Percentiles rank a stretch among this genome's conserved stretches.
These are phyloP conservation scores for Oxytropis ochrocephala DNA, from an alignment of 306 rosid species.

Conservation along the genomic window DNA sequence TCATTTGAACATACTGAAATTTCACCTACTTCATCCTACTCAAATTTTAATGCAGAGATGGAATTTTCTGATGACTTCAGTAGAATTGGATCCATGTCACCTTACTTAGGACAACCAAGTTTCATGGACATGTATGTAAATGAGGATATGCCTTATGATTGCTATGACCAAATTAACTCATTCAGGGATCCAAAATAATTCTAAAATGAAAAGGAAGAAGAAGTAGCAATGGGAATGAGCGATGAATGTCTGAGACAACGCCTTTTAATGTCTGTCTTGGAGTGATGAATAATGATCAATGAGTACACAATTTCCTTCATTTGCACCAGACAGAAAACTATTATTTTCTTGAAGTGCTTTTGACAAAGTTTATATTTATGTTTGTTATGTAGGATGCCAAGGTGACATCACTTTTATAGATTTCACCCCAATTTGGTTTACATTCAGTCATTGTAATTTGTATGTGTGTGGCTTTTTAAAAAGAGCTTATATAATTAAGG, in stretches of 20 bases:
- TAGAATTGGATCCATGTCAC: conserved; percentile 40
- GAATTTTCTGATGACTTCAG: conserved; percentile 38
- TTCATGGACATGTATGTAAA: conserved; percentile 41
- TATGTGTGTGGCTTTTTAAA: conserved; percentile 26
- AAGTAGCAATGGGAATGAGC: conserved; percentile 18
- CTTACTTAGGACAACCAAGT: conserved; percentile 43
- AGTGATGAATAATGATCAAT: conserved; percentile 25
- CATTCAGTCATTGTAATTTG: conserved; percentile 16
- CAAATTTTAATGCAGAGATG: conserved; percentile 47
- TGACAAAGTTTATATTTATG: conserved; percentile 10
- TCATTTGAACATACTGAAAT: conserved; percentile 44
- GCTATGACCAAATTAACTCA: conserved; percentile 40
- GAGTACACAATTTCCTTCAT: conserved; percentile 10
- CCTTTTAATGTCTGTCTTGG: conserved; percentile 87
- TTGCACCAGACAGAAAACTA: conserved; percentile 18
- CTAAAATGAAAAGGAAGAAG: conserved; percentile 30
- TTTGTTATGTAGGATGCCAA: conserved; percentile 1
- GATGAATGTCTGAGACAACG: conserved; percentile 55
- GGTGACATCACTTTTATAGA: conserved; percentile 58
- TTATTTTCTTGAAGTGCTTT: conserved; percentile 2
- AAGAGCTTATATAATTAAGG: conserved; percentile 9
- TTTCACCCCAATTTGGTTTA: conserved; percentile 35
- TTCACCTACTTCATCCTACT: conserved; percentile 65
- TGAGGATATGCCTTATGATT: conserved; percentile 44
- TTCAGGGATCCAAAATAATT: conserved; percentile 32